Evolutionary conservation across 768 basidiomycete genomes (phyloP), one percentile per base, ranked within the genome.

Genomic region (Piloderma croceum): DNA sequence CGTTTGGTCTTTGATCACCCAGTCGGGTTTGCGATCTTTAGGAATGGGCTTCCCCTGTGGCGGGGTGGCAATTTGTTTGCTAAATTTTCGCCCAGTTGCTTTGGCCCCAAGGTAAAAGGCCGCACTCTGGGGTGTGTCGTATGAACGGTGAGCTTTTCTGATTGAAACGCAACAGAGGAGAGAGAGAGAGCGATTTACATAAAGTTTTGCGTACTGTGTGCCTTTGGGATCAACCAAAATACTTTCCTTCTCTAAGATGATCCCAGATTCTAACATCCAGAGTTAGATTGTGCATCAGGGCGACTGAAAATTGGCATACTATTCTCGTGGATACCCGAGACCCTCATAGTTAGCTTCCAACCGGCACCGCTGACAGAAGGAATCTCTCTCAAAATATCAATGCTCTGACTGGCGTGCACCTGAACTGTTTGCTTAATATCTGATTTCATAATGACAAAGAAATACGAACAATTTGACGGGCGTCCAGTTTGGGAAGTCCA

Each of bases 351-450:
- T 55, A 82, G 69, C 42, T 69, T 83, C 90, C 90, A 93, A 6
- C 87, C 90, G 3, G 75, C 66, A 7, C 88, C 88, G 45, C 82
- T 83, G 24, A 77, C 81, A 0, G 72, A 58, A 1, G 90, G 90
- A 36, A 93, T 65, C n/a, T 81, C 76, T 57, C 79, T 84, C 44
- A 92, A 54, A 21, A 90, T 73, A 59, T 91, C 79, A 43, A 92
- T 85, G 6, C 77, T 79, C 57, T 90, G 88, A 9, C 78, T 77
- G 5, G 67, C 89, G 52, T 92, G 89, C 3, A 89, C 80, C 83
- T 88, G 43, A 12, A 27, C 25, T 11, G 19, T 31, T 10, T 10
- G 11, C 17, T 13, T 13, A n/a, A 20, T 12, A 32, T 38, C 20
- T 10, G 31, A 4, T 21, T 20, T 27, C 22, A 6, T 2, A 7